These are phyloP conservation scores for Xylaria sp. DNA, from an alignment of 2,329 filamentous ascomycete species.

Conservation along the genomic window DNA sequence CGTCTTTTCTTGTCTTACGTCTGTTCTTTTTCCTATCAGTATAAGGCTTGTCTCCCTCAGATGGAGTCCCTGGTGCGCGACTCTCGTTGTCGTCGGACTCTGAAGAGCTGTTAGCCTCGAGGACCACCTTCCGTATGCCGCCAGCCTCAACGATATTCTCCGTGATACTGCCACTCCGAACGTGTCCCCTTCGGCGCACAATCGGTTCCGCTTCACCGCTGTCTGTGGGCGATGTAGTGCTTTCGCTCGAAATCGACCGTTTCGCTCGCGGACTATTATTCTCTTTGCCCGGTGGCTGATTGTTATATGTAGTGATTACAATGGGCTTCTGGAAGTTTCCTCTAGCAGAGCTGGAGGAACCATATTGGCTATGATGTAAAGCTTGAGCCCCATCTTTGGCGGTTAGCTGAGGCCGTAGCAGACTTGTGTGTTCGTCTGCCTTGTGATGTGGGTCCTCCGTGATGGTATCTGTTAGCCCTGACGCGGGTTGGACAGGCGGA, in stretches of 20 bases:
- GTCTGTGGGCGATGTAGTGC: conserved; percentile 40
- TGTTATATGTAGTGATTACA: conserved; percentile 27
- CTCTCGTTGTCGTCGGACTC: conserved; percentile 41
- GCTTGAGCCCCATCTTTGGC: conserved; percentile 75
- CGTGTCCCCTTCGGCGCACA: conserved; percentile 54
- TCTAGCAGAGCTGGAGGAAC: conserved; percentile 41
- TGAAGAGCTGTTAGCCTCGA: conserved; percentile 71
- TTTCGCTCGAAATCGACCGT: conserved; percentile 37
- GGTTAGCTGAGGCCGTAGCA: conserved; percentile 62
- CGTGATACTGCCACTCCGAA: conserved; percentile 79
- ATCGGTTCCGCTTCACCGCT: conserved; percentile 38
- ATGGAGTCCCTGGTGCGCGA: conserved; percentile 23
- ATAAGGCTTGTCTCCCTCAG: conserved; percentile 33
- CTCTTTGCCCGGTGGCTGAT: conserved; percentile 34
- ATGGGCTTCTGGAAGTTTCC: conserved; percentile 41
- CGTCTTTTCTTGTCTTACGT: conserved; percentile 52
- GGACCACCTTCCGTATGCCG: conserved; percentile 77
- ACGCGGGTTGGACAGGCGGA: conserved; percentile 36
- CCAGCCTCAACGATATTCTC: conserved; percentile 79
- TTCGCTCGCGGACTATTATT: conserved; percentile 37
- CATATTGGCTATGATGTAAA: conserved; percentile 66
- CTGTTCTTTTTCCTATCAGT: conserved; percentile 34
- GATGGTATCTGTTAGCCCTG: conserved; percentile 41
- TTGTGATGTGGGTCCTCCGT: conserved; percentile 41
- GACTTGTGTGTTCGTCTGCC: conserved; percentile 56